phyloP scores from a whole-genome alignment of 257 asterid genomes.

The Nicotiana tomentosiformis region DNA sequence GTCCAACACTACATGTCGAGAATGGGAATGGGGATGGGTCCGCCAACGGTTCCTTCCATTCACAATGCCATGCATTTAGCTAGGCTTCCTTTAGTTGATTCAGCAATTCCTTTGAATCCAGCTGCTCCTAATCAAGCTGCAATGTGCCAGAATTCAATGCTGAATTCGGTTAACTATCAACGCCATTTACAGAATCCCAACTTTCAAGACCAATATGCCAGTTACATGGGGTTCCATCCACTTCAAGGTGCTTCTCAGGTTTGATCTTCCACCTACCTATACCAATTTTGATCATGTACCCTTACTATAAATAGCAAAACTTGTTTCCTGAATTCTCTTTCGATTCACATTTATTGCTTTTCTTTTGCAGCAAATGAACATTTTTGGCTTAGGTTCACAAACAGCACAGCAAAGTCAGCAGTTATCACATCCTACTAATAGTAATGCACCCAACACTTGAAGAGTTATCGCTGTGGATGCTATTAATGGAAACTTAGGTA shows the following conservation, averaged over 20 bases:
- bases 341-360: background rate
- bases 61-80: conserved; percentile 56
- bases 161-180: conserved; percentile 36
- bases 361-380: conserved; percentile 43
- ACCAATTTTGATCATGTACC: background rate
- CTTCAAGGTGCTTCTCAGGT: conserved; percentile 59
- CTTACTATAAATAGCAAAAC: background rate
- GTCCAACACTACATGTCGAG: conserved; percentile 71
- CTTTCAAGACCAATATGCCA: conserved; percentile 55
- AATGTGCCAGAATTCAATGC: conserved; percentile 31
- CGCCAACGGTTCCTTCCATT: conserved; percentile 40
- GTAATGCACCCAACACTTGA: conserved; percentile 28
- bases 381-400: conserved; percentile 44
- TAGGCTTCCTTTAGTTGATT: conserved; percentile 43
- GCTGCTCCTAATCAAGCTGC: conserved; percentile 14
- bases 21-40: conserved; percentile 56
- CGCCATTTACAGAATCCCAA: conserved; percentile 42
- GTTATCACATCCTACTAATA: conserved; percentile 26
- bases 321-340: background rate
- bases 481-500: background rate
- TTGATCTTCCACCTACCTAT: background rate
- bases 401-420: conserved; percentile 35
- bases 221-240: conserved; percentile 49
- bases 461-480: background rate
- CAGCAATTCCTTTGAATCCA: conserved; percentile 22